Evolutionary conservation across 441 rosid genomes (phyloP).

Genomic region (Cnidoscolus chayamansa): DNA sequence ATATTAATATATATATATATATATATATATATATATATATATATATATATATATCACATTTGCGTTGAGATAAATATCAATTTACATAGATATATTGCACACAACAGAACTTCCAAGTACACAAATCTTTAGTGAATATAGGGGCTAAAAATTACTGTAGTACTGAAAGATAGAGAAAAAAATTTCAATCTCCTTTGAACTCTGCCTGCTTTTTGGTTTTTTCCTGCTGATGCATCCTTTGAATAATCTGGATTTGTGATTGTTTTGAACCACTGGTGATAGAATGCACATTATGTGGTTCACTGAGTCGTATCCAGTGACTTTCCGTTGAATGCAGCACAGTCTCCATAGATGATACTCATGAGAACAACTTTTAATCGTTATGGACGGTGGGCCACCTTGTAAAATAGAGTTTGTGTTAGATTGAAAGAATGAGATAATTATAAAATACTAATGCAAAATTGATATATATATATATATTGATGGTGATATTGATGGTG

Average conservation of each 20-base stretch:
- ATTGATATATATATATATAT: not conserved
- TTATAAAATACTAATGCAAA: not conserved
- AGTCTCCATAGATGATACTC: slow-evolving; percentile 7
- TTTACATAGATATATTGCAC: too few relatives aligned
- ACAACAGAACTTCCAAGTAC: too few relatives aligned
- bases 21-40: too few relatives aligned
- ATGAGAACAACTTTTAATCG: slow-evolving; percentile 10
- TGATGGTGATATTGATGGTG: not conserved
- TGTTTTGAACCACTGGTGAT: not conserved
- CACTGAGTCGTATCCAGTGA: not conserved
- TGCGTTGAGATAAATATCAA: too few relatives aligned
- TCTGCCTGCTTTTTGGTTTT: too few relatives aligned
- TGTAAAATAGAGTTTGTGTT: not conserved
- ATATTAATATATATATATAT: too few relatives aligned
- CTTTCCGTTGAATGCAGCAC: slow-evolving; percentile 11
- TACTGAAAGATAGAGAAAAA: too few relatives aligned
- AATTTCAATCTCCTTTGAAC: too few relatives aligned
- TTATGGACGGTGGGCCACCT: slow-evolving; percentile 5
- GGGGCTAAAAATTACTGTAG: too few relatives aligned
- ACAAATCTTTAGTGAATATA: too few relatives aligned
- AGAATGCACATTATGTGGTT: not conserved
- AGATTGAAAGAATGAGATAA: not conserved
- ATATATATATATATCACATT: too few relatives aligned
- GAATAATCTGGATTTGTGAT: not conserved
- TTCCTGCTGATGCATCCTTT: too few relatives aligned